These are phyloP conservation scores for Euphorbia celastroides DNA, from an alignment of 441 rosid species.

Conservation along the genomic window DNA sequence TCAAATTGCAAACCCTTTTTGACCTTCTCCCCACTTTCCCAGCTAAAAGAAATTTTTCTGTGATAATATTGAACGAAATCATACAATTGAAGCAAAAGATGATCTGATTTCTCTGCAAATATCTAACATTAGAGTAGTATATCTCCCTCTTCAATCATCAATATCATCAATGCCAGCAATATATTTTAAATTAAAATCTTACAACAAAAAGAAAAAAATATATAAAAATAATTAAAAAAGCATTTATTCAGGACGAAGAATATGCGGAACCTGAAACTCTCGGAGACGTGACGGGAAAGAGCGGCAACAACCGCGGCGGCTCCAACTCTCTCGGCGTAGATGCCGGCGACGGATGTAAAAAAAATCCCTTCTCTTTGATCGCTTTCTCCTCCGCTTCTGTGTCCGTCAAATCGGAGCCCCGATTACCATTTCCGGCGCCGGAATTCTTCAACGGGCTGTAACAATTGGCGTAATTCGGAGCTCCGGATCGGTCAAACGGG, in stretches of 20 bases:
- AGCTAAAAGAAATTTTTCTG: neutral
- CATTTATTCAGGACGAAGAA: constrained; percentile 29
- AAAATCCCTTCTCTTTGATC: constrained; percentile 76
- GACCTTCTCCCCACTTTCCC: neutral
- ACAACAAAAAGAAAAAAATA: constrained; percentile 13
- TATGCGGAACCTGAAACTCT: constrained; percentile 59
- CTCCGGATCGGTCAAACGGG: constrained; percentile 71
- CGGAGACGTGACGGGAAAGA: constrained; percentile 89
- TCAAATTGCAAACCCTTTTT: neutral
- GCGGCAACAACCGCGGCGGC: constrained; percentile 76
- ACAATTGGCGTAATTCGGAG: constrained; percentile 24
- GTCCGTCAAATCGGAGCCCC: constrained; percentile 9
- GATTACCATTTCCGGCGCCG: neutral
- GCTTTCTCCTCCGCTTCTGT: constrained; percentile 69
- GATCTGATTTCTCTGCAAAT: constrained; percentile 28
- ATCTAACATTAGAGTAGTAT: constrained; percentile 39
- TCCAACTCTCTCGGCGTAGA: constrained; percentile 66
- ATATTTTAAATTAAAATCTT: constrained; percentile 31
- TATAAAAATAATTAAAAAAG: neutral
- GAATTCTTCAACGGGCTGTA: constrained; percentile 17
- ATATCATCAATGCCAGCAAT: constrained; percentile 28
- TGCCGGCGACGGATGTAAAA: constrained; percentile 73
- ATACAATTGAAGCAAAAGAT: constrained; percentile 37
- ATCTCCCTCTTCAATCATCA: constrained; percentile 23
- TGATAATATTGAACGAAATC: constrained; percentile 11